Conservation (phyloP, 2,329 filamentous ascomycete species). For the Verticillium longisporum region DNA sequence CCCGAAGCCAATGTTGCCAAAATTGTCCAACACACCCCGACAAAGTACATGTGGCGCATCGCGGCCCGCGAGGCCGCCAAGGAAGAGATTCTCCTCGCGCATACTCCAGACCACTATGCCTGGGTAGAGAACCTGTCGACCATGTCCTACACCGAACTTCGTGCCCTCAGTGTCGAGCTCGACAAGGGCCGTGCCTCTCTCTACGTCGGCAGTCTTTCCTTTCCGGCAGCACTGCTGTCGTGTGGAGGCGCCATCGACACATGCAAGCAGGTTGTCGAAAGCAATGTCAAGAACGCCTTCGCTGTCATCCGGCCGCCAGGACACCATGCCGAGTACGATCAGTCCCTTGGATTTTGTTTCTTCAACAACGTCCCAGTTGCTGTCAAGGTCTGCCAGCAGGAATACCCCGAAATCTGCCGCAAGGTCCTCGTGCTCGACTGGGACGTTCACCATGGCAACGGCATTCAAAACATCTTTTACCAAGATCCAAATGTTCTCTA, state of each 20-base stretch:
- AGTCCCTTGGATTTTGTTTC: constrained; percentile 89
- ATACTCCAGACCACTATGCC: constrained; percentile 67
- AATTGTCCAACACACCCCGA: constrained; percentile 47
- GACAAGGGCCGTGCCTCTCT: constrained; percentile 67
- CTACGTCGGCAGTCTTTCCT: constrained; percentile 78
- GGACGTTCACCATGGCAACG: constrained; percentile 80
- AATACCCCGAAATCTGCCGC: constrained; percentile 72
- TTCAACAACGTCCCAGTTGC: constrained; percentile 98
- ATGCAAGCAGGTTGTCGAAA: constrained; percentile 79
- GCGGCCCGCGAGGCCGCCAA: constrained; percentile 68
- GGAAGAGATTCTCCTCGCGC: constrained; percentile 74
- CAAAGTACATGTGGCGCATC: constrained; percentile 68
- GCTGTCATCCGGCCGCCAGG: constrained; percentile 92
- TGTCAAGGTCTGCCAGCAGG: constrained; percentile 75
- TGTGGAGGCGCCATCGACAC: constrained; percentile 94
- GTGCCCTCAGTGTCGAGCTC: constrained; percentile 54
- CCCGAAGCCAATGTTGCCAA: constrained; percentile 45
- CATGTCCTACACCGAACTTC: constrained; percentile 57
- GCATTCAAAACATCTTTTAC: constrained; percentile 94
- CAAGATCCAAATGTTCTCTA: constrained; percentile 92
- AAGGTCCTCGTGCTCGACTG: constrained; percentile 94
- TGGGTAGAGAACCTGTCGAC: constrained; percentile 61
- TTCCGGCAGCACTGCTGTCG: constrained; percentile 72
- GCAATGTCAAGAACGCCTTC: constrained; percentile 86
- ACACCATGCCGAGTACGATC: constrained; percentile 84